A percentile compares a stretch with the other conserved stretches of the same genome.
phyloP scores from a whole-genome alignment of 2,329 filamentous ascomycete species.

The Beauveria brongniartii region DNA sequence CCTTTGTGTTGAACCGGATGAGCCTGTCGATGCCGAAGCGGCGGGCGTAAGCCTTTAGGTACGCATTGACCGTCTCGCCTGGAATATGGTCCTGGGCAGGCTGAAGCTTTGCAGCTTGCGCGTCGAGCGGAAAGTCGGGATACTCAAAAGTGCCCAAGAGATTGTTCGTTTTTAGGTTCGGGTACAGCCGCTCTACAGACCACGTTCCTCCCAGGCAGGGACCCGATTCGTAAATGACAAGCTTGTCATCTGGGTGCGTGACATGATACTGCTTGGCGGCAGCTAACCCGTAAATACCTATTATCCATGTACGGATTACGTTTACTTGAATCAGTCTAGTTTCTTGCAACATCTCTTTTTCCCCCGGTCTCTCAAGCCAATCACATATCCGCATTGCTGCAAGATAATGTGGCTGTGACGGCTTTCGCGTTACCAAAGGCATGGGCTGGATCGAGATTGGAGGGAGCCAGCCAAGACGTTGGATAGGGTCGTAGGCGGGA shows the following conservation, averaged over 20 bases:
- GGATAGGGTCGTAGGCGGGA: not conserved
- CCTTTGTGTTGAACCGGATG: slow-evolving; percentile 32
- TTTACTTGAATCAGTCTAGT: not conserved
- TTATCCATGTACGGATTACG: slow-evolving; percentile 13
- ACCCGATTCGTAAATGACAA: slow-evolving; percentile 51
- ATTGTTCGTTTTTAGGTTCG: slow-evolving; percentile 66
- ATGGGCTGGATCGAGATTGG: not conserved
- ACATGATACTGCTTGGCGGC: slow-evolving; percentile 54
- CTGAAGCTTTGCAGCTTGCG: slow-evolving; percentile 40
- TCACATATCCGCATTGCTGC: not conserved
- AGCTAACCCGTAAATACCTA: slow-evolving; percentile 50
- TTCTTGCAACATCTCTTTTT: not conserved
- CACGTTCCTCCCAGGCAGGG: slow-evolving; percentile 60
- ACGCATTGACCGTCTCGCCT: slow-evolving; percentile 37
- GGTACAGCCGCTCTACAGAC: slow-evolving; percentile 59
- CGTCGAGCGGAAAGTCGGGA: slow-evolving; percentile 63
- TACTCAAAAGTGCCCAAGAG: slow-evolving; percentile 66
- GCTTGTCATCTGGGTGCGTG: slow-evolving; percentile 46
- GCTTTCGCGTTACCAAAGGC: not conserved
- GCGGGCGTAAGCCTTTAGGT: slow-evolving; percentile 37
- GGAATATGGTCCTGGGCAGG: slow-evolving; percentile 38
- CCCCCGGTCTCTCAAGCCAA: not conserved
- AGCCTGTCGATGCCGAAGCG: slow-evolving; percentile 32
- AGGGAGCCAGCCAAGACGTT: slow-evolving; percentile 10
- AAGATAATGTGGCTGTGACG: not conserved